phyloP scores from a whole-genome alignment of 495 filamentous ascomycete species.

The Aspergillus nidulans region DNA sequence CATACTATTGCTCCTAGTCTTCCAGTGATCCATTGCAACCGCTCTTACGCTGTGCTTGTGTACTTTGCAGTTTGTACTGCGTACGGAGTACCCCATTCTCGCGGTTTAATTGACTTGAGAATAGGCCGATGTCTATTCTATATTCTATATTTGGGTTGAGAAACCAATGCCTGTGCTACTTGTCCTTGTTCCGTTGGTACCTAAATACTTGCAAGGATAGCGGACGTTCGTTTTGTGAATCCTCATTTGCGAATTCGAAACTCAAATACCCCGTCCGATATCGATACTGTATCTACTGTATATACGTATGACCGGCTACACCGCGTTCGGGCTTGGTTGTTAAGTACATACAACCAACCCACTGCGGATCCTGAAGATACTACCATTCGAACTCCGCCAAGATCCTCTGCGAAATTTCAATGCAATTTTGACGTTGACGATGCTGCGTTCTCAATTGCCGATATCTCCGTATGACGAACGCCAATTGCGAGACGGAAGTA shows the following conservation, averaged over 20 bases:
- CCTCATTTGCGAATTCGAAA: neutral
- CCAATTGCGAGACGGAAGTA: neutral
- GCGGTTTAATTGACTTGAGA: neutral
- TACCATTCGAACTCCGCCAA: neutral
- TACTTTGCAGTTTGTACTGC: neutral
- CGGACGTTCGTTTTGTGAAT: neutral
- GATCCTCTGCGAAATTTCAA: neutral
- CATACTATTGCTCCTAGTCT: neutral
- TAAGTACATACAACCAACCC: conserved; percentile 10
- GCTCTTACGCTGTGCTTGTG: conserved; percentile 17
- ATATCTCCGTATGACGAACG: neutral
- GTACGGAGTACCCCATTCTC: neutral
- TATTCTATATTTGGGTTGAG: neutral
- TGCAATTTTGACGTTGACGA: neutral
- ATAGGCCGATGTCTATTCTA: neutral
- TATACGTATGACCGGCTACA: conserved; percentile 12
- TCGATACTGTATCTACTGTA: neutral
- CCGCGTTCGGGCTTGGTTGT: conserved; percentile 18
- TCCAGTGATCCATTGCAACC: conserved; percentile 10
- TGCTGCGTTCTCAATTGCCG: neutral
- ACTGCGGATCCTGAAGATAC: conserved; percentile 22
- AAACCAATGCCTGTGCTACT: neutral
- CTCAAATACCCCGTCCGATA: neutral
- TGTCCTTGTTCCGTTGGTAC: neutral
- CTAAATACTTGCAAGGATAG: conserved; percentile 5